phyloP scores from a whole-genome alignment of 2,329 filamentous ascomycete genomes.

The Boeremia lycopersici region DNA sequence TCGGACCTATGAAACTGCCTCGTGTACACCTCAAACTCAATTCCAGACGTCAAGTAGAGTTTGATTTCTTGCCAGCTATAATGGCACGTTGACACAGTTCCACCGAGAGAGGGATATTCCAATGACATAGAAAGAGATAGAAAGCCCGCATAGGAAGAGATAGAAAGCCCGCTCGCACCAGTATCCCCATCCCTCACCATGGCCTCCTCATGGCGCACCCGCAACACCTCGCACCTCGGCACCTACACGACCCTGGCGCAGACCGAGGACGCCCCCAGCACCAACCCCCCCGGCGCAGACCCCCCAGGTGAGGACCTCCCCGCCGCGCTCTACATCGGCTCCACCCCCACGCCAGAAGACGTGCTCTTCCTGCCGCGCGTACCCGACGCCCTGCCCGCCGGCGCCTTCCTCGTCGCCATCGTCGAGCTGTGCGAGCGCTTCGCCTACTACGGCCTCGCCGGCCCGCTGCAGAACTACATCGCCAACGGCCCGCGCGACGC shows the following conservation, averaged over 20 bases:
- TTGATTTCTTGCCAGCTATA: not conserved
- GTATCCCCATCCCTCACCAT: conserved; percentile 14
- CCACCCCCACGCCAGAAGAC: conserved; percentile 37
- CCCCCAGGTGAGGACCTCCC: conserved; percentile 20
- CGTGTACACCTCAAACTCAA: conserved; percentile 9
- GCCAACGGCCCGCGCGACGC: conserved; percentile 48
- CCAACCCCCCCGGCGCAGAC: conserved; percentile 11
- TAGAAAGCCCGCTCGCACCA: not conserved
- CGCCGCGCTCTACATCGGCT: conserved; percentile 22
- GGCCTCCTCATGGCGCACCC: conserved; percentile 29
- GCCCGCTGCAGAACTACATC: conserved; percentile 59
- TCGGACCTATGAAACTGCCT: conserved; percentile 6
- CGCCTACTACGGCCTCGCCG: conserved; percentile 53
- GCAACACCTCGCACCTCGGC: conserved; percentile 25
- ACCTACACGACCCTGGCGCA: conserved; percentile 43
- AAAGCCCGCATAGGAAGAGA: not conserved
- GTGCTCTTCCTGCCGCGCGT: conserved; percentile 40
- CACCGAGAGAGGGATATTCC: no score
- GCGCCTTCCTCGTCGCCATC: conserved; percentile 55
- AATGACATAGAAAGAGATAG: not conserved
- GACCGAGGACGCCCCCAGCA: conserved; percentile 27
- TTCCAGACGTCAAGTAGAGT: not conserved
- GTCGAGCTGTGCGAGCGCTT: conserved; percentile 58
- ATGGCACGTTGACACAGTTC: not conserved
- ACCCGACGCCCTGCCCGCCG: conserved; percentile 52